These are phyloP conservation scores for Candida andamanensis DNA, from an alignment of 805 yeast genomes.

Conservation along the genomic window DNA sequence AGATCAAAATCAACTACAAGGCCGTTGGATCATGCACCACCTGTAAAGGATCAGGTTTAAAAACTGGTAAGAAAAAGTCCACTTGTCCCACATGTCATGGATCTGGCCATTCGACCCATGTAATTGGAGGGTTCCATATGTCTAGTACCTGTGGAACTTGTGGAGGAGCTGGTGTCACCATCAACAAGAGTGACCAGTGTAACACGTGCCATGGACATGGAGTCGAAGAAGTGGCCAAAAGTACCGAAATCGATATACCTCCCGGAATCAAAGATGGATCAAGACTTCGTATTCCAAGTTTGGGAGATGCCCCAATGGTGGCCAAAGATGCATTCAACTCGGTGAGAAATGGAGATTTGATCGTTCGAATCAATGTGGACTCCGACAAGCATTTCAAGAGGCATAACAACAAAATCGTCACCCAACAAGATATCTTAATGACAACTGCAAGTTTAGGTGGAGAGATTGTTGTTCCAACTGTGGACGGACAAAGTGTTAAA, in stretches of 20 bases:
- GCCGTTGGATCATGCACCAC: slow-evolving; percentile 72
- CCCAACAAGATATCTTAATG: slow-evolving; percentile 69
- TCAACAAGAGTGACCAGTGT: slow-evolving; percentile 68
- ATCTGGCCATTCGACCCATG: slow-evolving; percentile 83
- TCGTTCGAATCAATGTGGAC: slow-evolving; percentile 71
- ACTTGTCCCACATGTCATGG: slow-evolving; percentile 91
- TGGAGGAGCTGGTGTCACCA: slow-evolving; percentile 81
- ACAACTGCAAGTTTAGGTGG: slow-evolving; percentile 98
- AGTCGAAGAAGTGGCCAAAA: slow-evolving; percentile 58
- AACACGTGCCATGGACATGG: slow-evolving; percentile 85
- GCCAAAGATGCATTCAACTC: slow-evolving; percentile 67
- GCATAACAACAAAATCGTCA: slow-evolving; percentile 59
- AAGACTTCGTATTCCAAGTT: slow-evolving; percentile 75
- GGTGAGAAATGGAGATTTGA: slow-evolving; percentile 79
- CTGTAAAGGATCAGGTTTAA: slow-evolving; percentile 84
- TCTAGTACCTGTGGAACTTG: slow-evolving; percentile 86
- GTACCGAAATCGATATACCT: slow-evolving; percentile 82
- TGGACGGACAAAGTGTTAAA: slow-evolving; percentile 72
- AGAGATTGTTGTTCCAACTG: slow-evolving; percentile 81
- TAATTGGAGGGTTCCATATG: slow-evolving; percentile 94
- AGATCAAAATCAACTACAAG: slow-evolving; percentile 60
- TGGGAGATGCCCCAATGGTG: slow-evolving; percentile 82
- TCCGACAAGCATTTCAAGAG: slow-evolving; percentile 71
- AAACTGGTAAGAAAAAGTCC: slow-evolving; percentile 63
- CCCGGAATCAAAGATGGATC: slow-evolving; percentile 86